A percentile compares a stretch with the other conserved stretches of the same genome.
Evolutionary conservation across 148 eudicot genomes (phyloP).

Genomic region (Dysphania ambrosioides): DNA sequence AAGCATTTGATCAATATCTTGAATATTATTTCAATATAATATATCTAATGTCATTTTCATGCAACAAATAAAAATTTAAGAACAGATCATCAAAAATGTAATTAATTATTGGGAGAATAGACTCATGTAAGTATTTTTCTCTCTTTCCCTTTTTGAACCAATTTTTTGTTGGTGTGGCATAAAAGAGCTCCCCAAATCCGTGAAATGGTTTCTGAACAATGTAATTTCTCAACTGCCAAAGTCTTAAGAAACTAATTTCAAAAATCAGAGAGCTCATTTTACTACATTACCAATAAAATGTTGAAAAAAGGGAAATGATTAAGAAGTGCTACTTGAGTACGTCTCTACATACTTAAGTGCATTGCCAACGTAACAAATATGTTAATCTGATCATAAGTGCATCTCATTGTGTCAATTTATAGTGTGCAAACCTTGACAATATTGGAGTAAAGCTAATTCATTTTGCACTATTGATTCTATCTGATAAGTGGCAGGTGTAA

Average conservation of each 20-base stretch:
- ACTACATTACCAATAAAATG: not conserved
- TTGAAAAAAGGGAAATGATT: not conserved
- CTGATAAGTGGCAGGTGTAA: not conserved
- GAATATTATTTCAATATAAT: no score
- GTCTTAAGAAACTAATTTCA: not conserved
- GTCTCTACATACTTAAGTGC: no score
- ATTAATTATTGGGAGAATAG: not conserved
- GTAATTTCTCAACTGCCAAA: not conserved
- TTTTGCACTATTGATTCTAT: not conserved
- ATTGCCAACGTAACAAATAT: no score
- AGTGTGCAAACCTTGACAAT: not conserved
- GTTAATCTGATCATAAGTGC: no score
- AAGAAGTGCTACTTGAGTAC: no score
- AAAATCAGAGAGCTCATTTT: no score
- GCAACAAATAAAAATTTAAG: no score
- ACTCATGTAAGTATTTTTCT: not conserved
- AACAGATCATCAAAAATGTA: no score
- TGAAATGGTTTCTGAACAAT: not conserved
- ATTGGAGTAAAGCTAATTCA: not conserved
- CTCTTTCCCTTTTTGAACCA: not conserved
- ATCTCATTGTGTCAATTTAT: not conserved
- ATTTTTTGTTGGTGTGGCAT: not conserved
- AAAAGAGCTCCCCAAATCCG: not conserved
- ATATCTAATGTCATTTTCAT: no score
- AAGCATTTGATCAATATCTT: no score